phyloP scores from a whole-genome alignment of 2,329 filamentous ascomycete species.

The Clarireedia monteithiana region DNA sequence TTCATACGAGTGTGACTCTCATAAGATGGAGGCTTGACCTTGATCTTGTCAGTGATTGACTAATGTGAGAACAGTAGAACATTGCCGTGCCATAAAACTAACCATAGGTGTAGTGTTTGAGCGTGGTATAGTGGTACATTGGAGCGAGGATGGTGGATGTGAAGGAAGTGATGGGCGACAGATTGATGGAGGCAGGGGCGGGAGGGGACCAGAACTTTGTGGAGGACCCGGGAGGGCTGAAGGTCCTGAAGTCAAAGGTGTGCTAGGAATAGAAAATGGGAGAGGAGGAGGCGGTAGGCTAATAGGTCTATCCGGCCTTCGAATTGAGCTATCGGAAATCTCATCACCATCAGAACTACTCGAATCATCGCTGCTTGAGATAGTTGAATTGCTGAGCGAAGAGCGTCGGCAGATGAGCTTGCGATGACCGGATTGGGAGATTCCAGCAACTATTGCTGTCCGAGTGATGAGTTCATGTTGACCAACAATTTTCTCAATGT shows the following conservation, averaged over 20 bases:
- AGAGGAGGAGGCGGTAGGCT: not conserved
- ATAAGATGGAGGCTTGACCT: constrained; percentile 10
- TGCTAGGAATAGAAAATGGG: too few relatives aligned
- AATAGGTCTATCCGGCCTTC: not conserved
- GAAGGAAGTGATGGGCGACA: too few relatives aligned
- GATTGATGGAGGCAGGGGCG: too few relatives aligned
- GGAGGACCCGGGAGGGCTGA: too few relatives aligned
- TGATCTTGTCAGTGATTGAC: not conserved
- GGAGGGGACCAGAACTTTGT: too few relatives aligned
- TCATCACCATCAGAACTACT: constrained; percentile 9
- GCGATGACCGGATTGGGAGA: constrained; percentile 1
- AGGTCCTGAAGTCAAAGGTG: too few relatives aligned
- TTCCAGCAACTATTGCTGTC: constrained; percentile 16
- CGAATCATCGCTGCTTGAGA: constrained; percentile 1
- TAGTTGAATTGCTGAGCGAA: constrained; percentile 8
- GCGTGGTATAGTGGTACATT: too few relatives aligned
- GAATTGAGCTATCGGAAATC: constrained; percentile 3
- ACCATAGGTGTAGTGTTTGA: too few relatives aligned
- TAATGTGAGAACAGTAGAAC: not conserved
- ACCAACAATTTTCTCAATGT: constrained; percentile 19
- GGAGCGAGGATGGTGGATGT: too few relatives aligned
- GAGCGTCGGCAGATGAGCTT: not conserved
- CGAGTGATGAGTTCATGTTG: constrained; percentile 18
- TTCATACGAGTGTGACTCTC: not conserved
- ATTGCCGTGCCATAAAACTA: too few relatives aligned